Evolutionary conservation across 805 yeast genomes (phyloP).

Genomic region (Kodamaea nitidulidarum): DNA sequence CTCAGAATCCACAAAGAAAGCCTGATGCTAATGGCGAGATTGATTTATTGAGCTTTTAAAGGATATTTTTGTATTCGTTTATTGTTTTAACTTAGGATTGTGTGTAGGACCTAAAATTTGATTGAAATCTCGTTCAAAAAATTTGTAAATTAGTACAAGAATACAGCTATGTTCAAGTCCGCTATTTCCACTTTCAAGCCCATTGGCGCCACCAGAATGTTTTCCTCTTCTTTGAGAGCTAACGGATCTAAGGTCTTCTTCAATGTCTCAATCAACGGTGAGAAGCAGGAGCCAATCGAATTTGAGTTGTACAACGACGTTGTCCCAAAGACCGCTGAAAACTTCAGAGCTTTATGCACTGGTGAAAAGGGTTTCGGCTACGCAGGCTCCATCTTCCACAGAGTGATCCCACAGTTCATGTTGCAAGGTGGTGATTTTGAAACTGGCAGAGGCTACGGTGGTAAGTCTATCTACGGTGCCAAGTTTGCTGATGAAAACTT

Average conservation of each 20-base stretch:
- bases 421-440: constrained; percentile 77
- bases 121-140: neutral
- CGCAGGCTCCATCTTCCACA: constrained; percentile 86
- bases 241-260: constrained; percentile 54
- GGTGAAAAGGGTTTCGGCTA: constrained; percentile 95
- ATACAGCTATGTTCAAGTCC: constrained; percentile 23
- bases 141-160: neutral
- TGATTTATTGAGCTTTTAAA: constrained; percentile 46
- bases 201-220: constrained; percentile 37
- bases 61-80: neutral
- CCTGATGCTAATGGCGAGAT: constrained; percentile 32
- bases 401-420: constrained; percentile 96
- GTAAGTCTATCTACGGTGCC: constrained; percentile 78
- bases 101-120: constrained; percentile 2
- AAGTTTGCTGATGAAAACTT: constrained; percentile 69
- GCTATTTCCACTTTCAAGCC: constrained; percentile 17
- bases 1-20: constrained; percentile 14
- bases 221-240: constrained; percentile 44
- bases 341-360: constrained; percentile 77
- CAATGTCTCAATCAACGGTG: constrained; percentile 55
- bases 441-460: constrained; percentile 91
- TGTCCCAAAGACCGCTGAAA: constrained; percentile 74
- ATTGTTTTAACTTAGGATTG: constrained; percentile 1
- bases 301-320: constrained; percentile 46
- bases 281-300: constrained; percentile 36